These are phyloP conservation scores for Naganishia sp. DNA, from an alignment of 1,284 basidiomycete species.

Conservation along the genomic window DNA sequence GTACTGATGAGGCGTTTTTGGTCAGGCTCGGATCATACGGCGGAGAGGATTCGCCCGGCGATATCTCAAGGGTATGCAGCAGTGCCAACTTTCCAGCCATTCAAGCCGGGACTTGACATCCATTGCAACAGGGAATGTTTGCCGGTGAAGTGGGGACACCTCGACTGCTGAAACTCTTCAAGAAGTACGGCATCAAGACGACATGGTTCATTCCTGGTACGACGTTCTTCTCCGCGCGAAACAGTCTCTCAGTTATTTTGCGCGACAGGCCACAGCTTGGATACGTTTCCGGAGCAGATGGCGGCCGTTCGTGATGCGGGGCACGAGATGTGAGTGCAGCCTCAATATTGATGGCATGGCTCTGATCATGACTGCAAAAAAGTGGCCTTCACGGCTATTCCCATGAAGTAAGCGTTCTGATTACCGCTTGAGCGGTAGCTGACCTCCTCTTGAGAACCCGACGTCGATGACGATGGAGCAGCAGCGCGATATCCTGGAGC, in stretches of 20 bases:
- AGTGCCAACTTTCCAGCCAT: too few relatives aligned
- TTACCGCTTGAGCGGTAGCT: not conserved
- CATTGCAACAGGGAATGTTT: constrained; percentile 41
- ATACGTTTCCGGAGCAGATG: constrained; percentile 55
- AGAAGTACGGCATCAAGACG: constrained; percentile 68
- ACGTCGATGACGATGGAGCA: constrained; percentile 65
- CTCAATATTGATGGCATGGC: too few relatives aligned
- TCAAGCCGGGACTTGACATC: not conserved
- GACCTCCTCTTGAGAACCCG: constrained; percentile 59
- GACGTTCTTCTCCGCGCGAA: constrained; percentile 9
- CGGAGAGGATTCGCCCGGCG: constrained; percentile 52
- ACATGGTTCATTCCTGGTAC: constrained; percentile 68
- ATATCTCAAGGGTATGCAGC: constrained; percentile 50
- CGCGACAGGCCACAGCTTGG: constrained; percentile 49
- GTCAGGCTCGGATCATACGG: constrained; percentile 54
- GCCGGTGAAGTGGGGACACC: constrained; percentile 70
- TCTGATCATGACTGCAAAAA: not conserved
- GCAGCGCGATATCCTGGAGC: constrained; percentile 69
- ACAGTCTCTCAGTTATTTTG: constrained; percentile 16
- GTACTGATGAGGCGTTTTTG: not conserved
- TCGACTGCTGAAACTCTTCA: constrained; percentile 69
- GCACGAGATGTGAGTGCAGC: constrained; percentile 51
- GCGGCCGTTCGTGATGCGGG: constrained; percentile 53
- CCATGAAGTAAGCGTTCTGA: constrained; percentile 59
- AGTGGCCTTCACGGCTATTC: constrained; percentile 71